Evolutionary conservation across 345 rosid genomes (phyloP).

Genomic region (Populus davidiana): DNA sequence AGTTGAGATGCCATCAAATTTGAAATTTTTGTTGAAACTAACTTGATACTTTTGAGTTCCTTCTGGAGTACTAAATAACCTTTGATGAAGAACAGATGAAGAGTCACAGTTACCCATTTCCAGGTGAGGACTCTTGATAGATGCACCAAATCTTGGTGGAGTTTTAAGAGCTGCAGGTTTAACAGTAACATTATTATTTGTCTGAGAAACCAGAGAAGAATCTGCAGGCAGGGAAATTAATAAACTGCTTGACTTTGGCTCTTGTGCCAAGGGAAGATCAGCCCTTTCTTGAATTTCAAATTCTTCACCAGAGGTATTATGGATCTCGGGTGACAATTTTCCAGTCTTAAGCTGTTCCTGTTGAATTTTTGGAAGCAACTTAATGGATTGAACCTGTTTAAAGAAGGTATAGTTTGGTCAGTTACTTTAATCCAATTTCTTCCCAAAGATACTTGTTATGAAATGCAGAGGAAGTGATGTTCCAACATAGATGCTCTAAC

Average conservation of each 20-base stretch:
- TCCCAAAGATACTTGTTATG: background rate
- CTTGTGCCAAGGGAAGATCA: constrained; percentile 30
- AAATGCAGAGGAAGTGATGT: background rate
- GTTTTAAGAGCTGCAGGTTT: constrained; percentile 41
- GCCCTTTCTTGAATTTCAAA: constrained; percentile 40
- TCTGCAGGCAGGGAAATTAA: constrained; percentile 31
- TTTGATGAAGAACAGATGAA: constrained; percentile 43
- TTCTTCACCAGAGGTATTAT: constrained; percentile 36
- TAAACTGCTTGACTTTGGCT: constrained; percentile 33
- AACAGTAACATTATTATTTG: constrained; percentile 15
- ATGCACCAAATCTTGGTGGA: constrained; percentile 32
- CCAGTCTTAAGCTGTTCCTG: constrained; percentile 64
- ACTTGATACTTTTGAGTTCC: constrained; percentile 37
- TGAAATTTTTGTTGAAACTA: constrained; percentile 36
- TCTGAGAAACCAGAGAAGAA: constrained; percentile 40
- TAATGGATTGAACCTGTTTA: constrained; percentile 62
- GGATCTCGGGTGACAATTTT: constrained; percentile 29
- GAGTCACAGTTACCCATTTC: constrained; percentile 22
- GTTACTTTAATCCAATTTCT: background rate
- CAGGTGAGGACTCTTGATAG: constrained; percentile 23
- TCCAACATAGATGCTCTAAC: background rate
- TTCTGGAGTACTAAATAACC: constrained; percentile 40
- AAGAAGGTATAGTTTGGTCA: constrained; percentile 21
- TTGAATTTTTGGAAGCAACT: constrained; percentile 63
- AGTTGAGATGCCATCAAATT: constrained; percentile 41